Evolutionary conservation across 148 eudicot genomes (phyloP).

Genomic region (Camellia sinensis): DNA sequence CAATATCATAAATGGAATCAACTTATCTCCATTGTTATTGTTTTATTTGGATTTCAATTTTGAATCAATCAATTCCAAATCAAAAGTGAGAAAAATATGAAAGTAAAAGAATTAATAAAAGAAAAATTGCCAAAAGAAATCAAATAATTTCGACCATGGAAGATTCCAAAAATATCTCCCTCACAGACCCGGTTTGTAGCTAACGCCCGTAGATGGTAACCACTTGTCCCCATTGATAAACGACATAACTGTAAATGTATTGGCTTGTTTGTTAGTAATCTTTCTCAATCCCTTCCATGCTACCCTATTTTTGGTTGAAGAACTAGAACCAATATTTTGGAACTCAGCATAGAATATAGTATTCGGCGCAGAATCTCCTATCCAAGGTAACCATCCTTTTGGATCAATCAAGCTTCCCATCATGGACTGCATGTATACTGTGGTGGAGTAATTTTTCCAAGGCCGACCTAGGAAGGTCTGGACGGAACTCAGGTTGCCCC

Average conservation of each 20-base stretch:
- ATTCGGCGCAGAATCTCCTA: constrained; percentile 17
- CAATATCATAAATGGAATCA: too few relatives aligned
- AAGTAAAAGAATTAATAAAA: background rate
- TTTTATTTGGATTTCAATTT: background rate
- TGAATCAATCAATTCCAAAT: background rate
- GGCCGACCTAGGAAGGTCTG: constrained; percentile 34
- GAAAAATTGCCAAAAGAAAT: background rate
- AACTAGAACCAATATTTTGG: constrained; percentile 24
- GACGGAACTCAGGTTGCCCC: constrained; percentile 17
- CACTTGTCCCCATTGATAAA: constrained; percentile 36
- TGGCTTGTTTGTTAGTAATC: constrained; percentile 20
- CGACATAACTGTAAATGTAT: constrained; percentile 27
- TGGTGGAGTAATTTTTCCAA: constrained; percentile 39
- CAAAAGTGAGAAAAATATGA: too few relatives aligned
- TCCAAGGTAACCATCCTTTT: constrained; percentile 33
- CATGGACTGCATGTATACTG: constrained; percentile 12
- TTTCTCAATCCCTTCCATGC: constrained; percentile 32
- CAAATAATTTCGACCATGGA: background rate
- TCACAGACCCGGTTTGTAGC: constrained; percentile 25
- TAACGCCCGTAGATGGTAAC: constrained; percentile 25
- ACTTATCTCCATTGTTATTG: background rate
- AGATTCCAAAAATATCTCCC: background rate
- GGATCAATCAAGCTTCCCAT: constrained; percentile 27
- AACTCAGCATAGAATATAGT: constrained; percentile 32
- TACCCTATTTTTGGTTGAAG: constrained; percentile 30